Evolutionary conservation across 2,329 filamentous ascomycete genomes (phyloP).

Genomic region (Thelonectria rubi): DNA sequence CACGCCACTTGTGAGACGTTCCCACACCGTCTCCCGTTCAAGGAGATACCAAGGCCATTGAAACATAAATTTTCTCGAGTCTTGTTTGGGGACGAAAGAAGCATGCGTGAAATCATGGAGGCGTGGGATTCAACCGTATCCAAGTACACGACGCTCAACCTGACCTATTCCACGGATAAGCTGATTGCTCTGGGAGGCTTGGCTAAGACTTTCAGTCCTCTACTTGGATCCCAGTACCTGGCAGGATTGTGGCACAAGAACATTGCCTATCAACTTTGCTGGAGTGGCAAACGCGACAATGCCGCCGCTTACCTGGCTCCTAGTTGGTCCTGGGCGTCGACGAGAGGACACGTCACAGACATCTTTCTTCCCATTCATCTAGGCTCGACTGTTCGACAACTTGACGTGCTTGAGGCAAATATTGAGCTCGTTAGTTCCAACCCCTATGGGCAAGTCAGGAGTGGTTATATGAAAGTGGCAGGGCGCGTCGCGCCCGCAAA

Average conservation of each 20-base stretch:
- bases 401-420: neutral
- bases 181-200: conserved; percentile 2
- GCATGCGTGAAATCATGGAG: neutral
- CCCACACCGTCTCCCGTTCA: neutral
- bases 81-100: neutral
- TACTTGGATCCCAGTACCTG: neutral
- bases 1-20: neutral
- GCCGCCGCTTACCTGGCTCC: neutral
- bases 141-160: neutral
- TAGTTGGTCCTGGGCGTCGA: neutral
- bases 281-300: neutral
- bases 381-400: neutral
- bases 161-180: conserved; percentile 5
- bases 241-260: conserved; percentile 1
- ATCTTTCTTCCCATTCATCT: neutral
- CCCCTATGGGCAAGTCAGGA: neutral
- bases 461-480: neutral
- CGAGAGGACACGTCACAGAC: neutral
- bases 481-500: no score
- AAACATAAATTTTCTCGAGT: neutral
- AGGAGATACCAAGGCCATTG: neutral
- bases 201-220: neutral
- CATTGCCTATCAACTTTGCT: neutral
- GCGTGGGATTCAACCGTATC: neutral
- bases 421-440: neutral